Conservation (phyloP, 805 yeast genomes). For the Candida germanica region DNA sequence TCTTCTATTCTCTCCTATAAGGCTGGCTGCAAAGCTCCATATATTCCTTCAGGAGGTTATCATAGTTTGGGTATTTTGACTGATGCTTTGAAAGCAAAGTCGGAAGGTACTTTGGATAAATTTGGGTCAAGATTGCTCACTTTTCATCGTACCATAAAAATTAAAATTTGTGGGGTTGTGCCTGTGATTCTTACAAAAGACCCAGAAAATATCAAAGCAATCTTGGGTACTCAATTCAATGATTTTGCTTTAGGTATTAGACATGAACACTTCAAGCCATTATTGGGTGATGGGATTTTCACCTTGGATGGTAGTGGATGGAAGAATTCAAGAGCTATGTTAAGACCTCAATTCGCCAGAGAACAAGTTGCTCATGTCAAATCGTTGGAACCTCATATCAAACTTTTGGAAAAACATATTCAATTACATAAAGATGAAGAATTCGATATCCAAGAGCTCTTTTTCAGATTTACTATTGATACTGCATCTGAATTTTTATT, state of each 20-base stretch:
- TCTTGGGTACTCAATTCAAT: slow-evolving; percentile 37
- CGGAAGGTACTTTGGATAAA: slow-evolving; percentile 24
- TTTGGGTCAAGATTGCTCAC: slow-evolving; percentile 13
- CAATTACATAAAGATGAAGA: slow-evolving; percentile 19
- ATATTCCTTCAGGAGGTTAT: slow-evolving; percentile 2
- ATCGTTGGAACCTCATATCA: slow-evolving; percentile 31
- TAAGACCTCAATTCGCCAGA: slow-evolving; percentile 38
- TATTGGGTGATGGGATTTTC: slow-evolving; percentile 38
- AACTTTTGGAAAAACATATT: slow-evolving; percentile 24
- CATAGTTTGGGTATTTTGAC: slow-evolving; percentile 7
- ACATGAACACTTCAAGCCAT: slow-evolving; percentile 28
- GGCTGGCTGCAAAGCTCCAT: slow-evolving; percentile 18
- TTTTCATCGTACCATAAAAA: slow-evolving; percentile 12
- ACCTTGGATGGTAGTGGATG: slow-evolving; percentile 38
- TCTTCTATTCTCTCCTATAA: slow-evolving; percentile 12
- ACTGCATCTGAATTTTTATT: slow-evolving; percentile 41
- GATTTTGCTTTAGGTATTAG: slow-evolving; percentile 34
- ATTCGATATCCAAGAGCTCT: slow-evolving; percentile 33
- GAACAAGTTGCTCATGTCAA: slow-evolving; percentile 35
- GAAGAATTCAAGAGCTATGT: slow-evolving; percentile 36
- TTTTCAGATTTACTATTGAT: slow-evolving; percentile 36
- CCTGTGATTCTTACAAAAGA: slow-evolving; percentile 26
- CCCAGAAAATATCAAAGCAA: slow-evolving; percentile 36
- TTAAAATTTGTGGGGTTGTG: slow-evolving; percentile 18
- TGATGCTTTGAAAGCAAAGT: slow-evolving; percentile 15